Evolutionary conservation across 441 rosid genomes (phyloP), one percentile per base, ranked within the genome.

Genomic region (Erysimum pusillum): DNA sequence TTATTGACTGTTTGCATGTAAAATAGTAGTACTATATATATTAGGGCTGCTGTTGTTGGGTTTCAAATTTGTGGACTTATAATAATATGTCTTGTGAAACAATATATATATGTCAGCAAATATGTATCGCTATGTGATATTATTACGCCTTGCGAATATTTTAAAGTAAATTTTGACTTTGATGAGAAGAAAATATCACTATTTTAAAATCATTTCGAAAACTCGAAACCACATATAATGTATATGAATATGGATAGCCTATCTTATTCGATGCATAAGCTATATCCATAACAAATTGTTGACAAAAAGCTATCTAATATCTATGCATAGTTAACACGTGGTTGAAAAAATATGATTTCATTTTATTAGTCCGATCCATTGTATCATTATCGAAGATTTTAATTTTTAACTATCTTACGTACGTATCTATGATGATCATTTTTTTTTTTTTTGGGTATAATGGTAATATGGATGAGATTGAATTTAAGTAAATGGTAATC

Each of bases 91-190:
- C 51, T 12, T 49, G 52, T 9, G 48, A 17, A 46, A 36, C 45
- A 20, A 6, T 18, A 31, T 63, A 31, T 63, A 32, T 12, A 2
- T 34, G 54, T 73, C 76, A 52, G 53, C 69, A 31, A 20, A 25
- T 48, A 39, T 67, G 45, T 6, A 60, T 67, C 11, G 15, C 11
- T 7, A 57, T 66, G 46, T 58, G 45, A 45, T 35, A 13, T 22
- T 48, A 56, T 36, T 71, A 46, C 58, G 60, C 42, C 67, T n/a
- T 18, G 14, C 15, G 18, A 52, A 51, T 39, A 67, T 60, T 60
- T 41, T 28, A 14, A 49, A 51, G 74, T 67, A 60, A 63, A 60
- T 31, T 49, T 52, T 68, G 68, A 75, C 74, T 60, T 67, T 59
- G 11, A 28, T 59, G 44, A 59, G 46, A 67, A 51, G 44, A 49